phyloP scores from a whole-genome alignment of 2,329 filamentous ascomycete genomes.

The Diaporthe humulicola region DNA sequence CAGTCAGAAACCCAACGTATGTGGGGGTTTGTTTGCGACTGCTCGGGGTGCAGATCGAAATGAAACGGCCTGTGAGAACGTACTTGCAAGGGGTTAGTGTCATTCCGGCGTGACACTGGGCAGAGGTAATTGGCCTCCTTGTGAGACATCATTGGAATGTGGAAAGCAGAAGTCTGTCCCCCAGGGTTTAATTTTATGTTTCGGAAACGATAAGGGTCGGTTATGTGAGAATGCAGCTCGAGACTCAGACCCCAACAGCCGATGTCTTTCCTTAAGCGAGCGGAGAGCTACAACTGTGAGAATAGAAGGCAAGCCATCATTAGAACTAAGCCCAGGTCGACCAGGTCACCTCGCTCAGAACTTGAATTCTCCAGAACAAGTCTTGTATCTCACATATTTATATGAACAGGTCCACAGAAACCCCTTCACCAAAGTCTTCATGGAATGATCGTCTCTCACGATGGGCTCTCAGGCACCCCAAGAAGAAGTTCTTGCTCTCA shows the following conservation, averaged over 20 bases:
- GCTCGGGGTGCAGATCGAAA: neutral
- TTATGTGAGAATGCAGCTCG: too few relatives aligned
- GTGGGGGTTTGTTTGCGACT: conserved; percentile 28
- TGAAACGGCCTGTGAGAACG: neutral
- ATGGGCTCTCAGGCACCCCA: neutral
- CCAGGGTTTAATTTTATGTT: neutral
- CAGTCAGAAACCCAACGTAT: neutral
- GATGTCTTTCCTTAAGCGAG: neutral
- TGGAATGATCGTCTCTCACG: neutral
- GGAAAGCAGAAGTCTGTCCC: neutral
- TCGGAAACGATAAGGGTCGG: neutral
- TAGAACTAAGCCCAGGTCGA: neutral
- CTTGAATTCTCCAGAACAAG: neutral
- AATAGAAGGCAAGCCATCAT: neutral
- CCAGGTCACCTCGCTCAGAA: too few relatives aligned
- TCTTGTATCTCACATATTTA: neutral
- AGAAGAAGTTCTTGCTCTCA: neutral
- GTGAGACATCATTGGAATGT: neutral
- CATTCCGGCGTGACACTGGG: too few relatives aligned
- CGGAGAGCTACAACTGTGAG: neutral
- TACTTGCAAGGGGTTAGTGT: neutral
- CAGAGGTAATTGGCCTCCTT: neutral
- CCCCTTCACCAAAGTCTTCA: rapidly evolving
- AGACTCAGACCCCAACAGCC: neutral
- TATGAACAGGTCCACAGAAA: neutral